phyloP scores from a whole-genome alignment of 139 green algal genomes.

The Coccomyxa sp. region DNA sequence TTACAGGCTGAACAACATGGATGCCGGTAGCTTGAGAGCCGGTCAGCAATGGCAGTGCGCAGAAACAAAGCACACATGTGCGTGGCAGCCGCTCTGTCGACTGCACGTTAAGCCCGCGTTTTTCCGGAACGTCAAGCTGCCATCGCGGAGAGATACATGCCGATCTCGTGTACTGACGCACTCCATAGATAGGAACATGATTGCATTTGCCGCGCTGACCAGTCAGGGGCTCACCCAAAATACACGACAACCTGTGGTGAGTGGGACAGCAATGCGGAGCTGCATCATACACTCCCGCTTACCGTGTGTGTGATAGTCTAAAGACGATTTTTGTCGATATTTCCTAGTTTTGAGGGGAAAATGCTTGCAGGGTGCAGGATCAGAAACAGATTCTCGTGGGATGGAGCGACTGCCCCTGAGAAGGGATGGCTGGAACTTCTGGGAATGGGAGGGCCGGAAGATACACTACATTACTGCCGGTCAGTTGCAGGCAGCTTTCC shows the following conservation, averaged over 20 bases:
- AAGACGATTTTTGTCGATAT: not conserved
- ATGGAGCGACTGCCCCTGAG: conserved; percentile 14
- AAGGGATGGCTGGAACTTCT: conserved; percentile 60
- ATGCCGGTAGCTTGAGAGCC: too few species aligned
- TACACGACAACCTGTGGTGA: not conserved
- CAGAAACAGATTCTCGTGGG: conserved; percentile 21
- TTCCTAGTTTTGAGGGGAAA: not conserved
- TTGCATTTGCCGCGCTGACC: not conserved
- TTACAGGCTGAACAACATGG: too few species aligned
- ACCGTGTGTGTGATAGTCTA: not conserved
- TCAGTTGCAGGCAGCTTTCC: not conserved
- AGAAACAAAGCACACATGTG: too few species aligned
- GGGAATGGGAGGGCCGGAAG: conserved; percentile 50
- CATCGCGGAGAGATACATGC: too few species aligned
- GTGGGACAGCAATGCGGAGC: not conserved
- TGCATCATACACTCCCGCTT: not conserved
- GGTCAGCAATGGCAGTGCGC: too few species aligned
- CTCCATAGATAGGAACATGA: not conserved
- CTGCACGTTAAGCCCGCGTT: too few species aligned
- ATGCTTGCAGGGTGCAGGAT: not conserved
- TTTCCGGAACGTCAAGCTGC: too few species aligned
- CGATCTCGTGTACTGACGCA: too few species aligned
- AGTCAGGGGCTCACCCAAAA: not conserved
- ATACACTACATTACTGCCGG: conserved; percentile 61
- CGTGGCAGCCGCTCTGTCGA: too few species aligned